Evolutionary conservation across 2,329 filamentous ascomycete species (phyloP).

Genomic region (Biscogniauxia sp.): DNA sequence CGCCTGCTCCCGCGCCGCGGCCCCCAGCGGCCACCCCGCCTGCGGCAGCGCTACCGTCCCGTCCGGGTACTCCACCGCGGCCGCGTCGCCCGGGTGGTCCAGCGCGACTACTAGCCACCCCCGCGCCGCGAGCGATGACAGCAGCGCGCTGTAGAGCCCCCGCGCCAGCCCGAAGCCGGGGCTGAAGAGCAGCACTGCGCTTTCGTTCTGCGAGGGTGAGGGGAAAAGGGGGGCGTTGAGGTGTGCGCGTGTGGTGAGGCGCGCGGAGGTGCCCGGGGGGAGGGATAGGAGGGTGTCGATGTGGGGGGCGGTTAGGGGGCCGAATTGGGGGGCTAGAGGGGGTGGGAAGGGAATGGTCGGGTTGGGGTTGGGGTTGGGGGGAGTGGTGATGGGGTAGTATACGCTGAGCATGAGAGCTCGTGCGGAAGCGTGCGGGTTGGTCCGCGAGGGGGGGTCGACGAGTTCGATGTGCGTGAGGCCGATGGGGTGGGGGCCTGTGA

Average conservation of each 20-base stretch:
- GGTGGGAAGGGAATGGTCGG: not conserved
- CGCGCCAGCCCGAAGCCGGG: constrained; percentile 35
- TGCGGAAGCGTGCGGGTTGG: constrained; percentile 9
- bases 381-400: constrained; percentile 15
- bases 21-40: constrained; percentile 14
- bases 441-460: constrained; percentile 12
- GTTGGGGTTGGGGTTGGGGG: not conserved
- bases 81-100: constrained; percentile 37
- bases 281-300: constrained; percentile 6
- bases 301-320: constrained; percentile 4
- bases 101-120: constrained; percentile 36
- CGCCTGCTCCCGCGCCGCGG: not conserved
- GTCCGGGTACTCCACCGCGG: constrained; percentile 34
- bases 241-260: constrained; percentile 15
- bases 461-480: constrained; percentile 16
- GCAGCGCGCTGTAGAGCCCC: constrained; percentile 35
- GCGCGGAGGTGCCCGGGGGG: constrained; percentile 9
- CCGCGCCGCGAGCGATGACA: constrained; percentile 35
- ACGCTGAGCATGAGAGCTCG: constrained; percentile 19
- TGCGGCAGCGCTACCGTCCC: constrained; percentile 24
- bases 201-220: not conserved
- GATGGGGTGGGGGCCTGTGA: constrained; percentile 15
- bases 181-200: constrained; percentile 32
- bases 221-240: constrained; percentile 5
- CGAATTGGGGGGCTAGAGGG: constrained; percentile 10